Evolutionary conservation across 2,329 filamentous ascomycete genomes (phyloP), one percentile per base, ranked within the genome.

Genomic region (Hypoxylon sp.): DNA sequence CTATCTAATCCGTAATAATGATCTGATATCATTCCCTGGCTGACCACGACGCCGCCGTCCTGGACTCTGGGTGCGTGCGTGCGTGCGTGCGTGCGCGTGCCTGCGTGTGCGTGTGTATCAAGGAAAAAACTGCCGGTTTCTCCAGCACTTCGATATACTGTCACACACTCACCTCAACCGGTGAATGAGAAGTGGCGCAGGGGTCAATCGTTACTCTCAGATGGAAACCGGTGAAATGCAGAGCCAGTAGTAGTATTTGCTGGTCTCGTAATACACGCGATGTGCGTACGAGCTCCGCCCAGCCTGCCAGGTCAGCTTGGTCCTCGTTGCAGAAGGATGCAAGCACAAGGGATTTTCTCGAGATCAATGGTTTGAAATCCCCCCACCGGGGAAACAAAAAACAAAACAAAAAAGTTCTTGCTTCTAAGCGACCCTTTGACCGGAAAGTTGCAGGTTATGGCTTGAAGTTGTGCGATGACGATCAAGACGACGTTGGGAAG

Each of bases 81-180:
- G 7, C 15, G 21, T 29, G 41, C 19, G 35, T 41, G 30, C 25
- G 40, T 36, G 37, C 16, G 41, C 9, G 5, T 20, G 27, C 19
- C 23, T 12, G 44, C 20, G 12, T 15, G 44, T 36, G 20, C 35
- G 45, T 25, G 21, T 29, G 26, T 50, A 32, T 57, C 41, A 47
- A n/a, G n/a, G n/a, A n/a, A n/a, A n/a, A 50, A 51, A 58, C 36
- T 55, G 51, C 55, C 55, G 47, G 55, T 51, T 38, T 46, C 35
- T 23, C 43, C 44, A 21, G 41, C 36, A 27, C 30, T 46, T 46
- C 23, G 35, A 45, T 45, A 35, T 54, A 26, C 47, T 34, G 55
- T 55, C 43, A 50, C 51, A 55, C 51, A 51, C 51, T 48, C 55
- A n/a, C 51, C 21, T 54, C 50, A 30, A 47, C 38, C 51, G 47